Evolutionary conservation across 2,329 filamentous ascomycete genomes (phyloP).

Genomic region (Cladobotryum protrusum): DNA sequence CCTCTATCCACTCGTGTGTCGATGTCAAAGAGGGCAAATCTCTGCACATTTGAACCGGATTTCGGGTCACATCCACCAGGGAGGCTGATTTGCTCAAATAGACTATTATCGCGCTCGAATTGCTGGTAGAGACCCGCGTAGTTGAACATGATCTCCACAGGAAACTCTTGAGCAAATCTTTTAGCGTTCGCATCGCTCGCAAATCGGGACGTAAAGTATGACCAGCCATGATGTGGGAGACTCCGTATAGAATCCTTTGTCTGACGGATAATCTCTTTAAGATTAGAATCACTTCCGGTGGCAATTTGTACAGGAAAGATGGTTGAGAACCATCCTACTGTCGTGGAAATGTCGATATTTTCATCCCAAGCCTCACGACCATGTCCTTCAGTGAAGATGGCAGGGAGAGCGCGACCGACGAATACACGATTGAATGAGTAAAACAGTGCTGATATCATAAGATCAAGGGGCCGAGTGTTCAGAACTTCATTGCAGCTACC

Average conservation of each 20-base stretch:
- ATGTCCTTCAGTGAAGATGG: slow-evolving; percentile 26
- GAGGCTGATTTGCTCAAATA: neutral
- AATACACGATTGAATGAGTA: slow-evolving; percentile 22
- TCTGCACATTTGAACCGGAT: neutral
- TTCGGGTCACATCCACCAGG: neutral
- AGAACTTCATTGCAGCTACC: slow-evolving; percentile 6
- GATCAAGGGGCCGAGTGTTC: slow-evolving; percentile 9
- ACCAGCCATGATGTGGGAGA: slow-evolving; percentile 15
- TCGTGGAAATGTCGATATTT: slow-evolving; percentile 23
- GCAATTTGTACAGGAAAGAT: slow-evolving; percentile 21
- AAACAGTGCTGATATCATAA: slow-evolving; percentile 17
- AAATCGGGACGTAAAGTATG: slow-evolving; percentile 16
- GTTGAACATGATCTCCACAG: slow-evolving; percentile 27
- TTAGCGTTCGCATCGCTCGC: slow-evolving; percentile 14
- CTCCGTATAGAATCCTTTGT: slow-evolving; percentile 17
- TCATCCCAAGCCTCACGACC: slow-evolving; percentile 27
- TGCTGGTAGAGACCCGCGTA: slow-evolving; percentile 21
- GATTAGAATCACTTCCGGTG: neutral
- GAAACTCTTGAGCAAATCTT: slow-evolving; percentile 25
- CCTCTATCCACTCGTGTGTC: neutral
- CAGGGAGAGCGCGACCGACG: slow-evolving; percentile 17
- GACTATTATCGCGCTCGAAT: neutral
- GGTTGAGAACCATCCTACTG: slow-evolving; percentile 32
- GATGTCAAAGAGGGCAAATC: slow-evolving; percentile 1
- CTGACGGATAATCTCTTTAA: slow-evolving; percentile 11